These are phyloP conservation scores for Protoeuglena noctilucae DNA, from an alignment of 139 green algal species.

Conservation along the genomic window DNA sequence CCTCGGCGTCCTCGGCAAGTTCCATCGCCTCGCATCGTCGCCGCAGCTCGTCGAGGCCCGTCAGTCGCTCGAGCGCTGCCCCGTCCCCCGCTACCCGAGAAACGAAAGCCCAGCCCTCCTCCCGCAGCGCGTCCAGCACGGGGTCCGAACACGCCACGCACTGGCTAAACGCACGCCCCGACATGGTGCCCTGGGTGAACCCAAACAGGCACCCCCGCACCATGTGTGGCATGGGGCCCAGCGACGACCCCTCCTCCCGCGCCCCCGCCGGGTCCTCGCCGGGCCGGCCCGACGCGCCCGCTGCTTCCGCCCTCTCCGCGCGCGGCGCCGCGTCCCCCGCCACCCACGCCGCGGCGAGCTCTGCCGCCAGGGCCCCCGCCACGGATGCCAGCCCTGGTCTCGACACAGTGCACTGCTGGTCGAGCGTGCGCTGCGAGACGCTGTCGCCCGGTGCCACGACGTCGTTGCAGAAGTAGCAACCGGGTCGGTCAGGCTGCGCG, in stretches of 20 bases:
- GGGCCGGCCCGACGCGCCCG: no score
- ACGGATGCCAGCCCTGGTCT: constrained; percentile 75
- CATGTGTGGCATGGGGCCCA: neutral
- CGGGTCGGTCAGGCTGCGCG: constrained; percentile 32
- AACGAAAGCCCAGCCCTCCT: constrained; percentile 37
- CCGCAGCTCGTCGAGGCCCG: constrained; percentile 56
- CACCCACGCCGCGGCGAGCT: constrained; percentile 65
- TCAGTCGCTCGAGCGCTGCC: constrained; percentile 40
- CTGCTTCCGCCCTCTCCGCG: constrained; percentile 20
- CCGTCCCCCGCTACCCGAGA: constrained; percentile 15
- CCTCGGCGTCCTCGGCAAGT: constrained; percentile 2
- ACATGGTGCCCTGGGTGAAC: constrained; percentile 38
- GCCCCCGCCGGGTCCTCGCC: neutral
- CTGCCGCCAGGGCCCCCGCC: constrained; percentile 69
- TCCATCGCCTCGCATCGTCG: constrained; percentile 10
- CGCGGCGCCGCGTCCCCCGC: constrained; percentile 41
- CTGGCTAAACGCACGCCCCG: constrained; percentile 55
- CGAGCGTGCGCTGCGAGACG: constrained; percentile 63
- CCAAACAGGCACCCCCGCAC: neutral
- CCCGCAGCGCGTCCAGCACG: constrained; percentile 47
- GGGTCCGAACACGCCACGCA: constrained; percentile 76
- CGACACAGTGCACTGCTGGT: constrained; percentile 95
- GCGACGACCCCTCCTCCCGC: neutral
- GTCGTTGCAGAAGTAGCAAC: constrained; percentile 99
- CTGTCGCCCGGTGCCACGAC: constrained; percentile 83